Percentiles rank a stretch among this genome's conserved stretches.
Evolutionary conservation across 768 basidiomycete genomes (phyloP).

Genomic region (Russula sp.): DNA sequence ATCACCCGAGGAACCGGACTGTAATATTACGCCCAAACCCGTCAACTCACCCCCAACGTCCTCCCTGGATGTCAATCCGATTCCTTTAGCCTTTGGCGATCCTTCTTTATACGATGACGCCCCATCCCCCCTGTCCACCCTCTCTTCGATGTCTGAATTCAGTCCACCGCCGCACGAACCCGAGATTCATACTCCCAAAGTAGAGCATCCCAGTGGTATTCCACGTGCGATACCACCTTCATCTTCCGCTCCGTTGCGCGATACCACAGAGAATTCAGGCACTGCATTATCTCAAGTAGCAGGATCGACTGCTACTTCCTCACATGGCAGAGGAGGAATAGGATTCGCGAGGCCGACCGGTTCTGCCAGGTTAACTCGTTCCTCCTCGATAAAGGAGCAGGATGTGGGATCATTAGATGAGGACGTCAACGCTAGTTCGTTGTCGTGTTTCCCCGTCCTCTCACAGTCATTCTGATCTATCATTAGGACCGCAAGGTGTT

Average conservation of each 20-base stretch:
- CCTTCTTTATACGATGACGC: conserved; percentile 10
- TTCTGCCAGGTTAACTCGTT: conserved; percentile 22
- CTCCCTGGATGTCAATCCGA: conserved; percentile 3
- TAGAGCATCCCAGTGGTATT: conserved; percentile 3
- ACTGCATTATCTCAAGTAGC: background rate
- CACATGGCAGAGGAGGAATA: conserved; percentile 7
- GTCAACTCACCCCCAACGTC: background rate
- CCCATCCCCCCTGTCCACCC: conserved; percentile 23
- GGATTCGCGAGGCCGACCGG: background rate
- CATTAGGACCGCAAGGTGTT: conserved; percentile 5
- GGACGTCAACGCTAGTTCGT: conserved; percentile 15
- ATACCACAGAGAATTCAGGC: background rate
- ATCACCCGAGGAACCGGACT: conserved; percentile 5
- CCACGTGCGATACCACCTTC: background rate
- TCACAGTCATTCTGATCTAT: conserved; percentile 4
- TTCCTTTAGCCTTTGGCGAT: background rate
- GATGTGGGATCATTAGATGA: conserved; percentile 1
- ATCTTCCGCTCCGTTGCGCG: background rate
- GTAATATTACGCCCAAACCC: conserved; percentile 17
- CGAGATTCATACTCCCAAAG: background rate
- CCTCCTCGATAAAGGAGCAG: conserved; percentile 19
- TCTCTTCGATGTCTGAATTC: conserved; percentile 22
- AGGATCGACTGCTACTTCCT: background rate
- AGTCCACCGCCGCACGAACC: background rate
- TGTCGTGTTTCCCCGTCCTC: conserved; percentile 1